A percentile compares a stretch with the other conserved stretches of the same genome.
Conservation (phyloP, 2,329 filamentous ascomycete species). For the Ophiostoma sp. region DNA sequence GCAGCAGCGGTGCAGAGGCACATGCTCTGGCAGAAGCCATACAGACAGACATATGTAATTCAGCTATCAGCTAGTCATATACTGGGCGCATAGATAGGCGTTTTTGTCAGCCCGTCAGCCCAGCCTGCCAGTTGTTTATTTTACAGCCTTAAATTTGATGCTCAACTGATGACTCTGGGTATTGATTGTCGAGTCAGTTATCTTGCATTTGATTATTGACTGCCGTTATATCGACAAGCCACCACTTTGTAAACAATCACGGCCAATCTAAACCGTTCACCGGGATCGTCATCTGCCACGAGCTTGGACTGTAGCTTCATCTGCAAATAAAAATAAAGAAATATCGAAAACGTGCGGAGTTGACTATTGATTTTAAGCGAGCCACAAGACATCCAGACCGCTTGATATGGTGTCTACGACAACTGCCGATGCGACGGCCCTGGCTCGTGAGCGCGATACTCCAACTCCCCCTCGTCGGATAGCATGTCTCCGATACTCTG, state of each 20-base stretch:
- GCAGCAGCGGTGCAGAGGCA: not conserved
- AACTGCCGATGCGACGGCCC: constrained; percentile 10
- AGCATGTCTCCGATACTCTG: constrained; percentile 12
- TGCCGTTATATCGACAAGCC: not conserved
- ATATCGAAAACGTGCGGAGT: not conserved
- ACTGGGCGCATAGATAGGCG: not conserved
- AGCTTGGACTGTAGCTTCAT: not conserved
- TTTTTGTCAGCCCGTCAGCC: not conserved
- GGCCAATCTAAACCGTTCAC: not conserved
- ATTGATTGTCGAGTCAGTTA: no score
- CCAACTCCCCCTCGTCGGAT: constrained; percentile 8
- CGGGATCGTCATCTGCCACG: not conserved
- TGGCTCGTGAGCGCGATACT: not conserved
- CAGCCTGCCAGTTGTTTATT: not conserved
- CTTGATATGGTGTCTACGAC: not conserved
- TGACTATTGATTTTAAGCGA: not conserved
- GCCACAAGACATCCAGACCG: not conserved
- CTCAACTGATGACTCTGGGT: no score
- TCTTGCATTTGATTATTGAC: no score
- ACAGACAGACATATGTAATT: not conserved
- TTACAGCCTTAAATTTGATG: not conserved
- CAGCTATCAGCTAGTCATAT: not conserved
- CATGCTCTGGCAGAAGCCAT: not conserved
- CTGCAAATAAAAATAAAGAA: not conserved
- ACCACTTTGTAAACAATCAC: not conserved